Conservation (phyloP, 1,139 yeast genomes). For the Saccharomycopsis hybrid region DNA sequence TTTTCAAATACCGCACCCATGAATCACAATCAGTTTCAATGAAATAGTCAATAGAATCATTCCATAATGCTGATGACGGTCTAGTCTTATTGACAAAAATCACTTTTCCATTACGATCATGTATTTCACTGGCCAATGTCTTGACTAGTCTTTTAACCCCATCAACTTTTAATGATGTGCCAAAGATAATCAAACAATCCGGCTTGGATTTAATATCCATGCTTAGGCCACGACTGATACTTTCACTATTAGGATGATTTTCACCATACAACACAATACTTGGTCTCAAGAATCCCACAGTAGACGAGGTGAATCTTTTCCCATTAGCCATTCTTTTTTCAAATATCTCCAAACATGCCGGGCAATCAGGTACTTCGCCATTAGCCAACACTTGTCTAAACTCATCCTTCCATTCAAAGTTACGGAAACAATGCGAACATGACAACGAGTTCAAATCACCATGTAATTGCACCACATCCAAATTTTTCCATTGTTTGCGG, state of each 20-base stretch:
- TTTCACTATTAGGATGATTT: conserved; percentile 81
- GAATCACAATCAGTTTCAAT: conserved; percentile 74
- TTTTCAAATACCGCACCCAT: conserved; percentile 54
- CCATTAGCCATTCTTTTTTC: conserved; percentile 49
- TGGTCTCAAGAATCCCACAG: conserved; percentile 72
- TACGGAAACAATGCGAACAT: conserved; percentile 62
- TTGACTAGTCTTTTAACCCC: conserved; percentile 75
- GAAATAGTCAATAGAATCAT: conserved; percentile 45
- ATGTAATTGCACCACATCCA: conserved; percentile 82
- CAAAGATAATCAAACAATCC: conserved; percentile 75
- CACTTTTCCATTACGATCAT: conserved; percentile 47
- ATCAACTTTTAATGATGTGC: conserved; percentile 81
- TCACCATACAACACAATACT: conserved; percentile 82
- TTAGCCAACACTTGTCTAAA: conserved; percentile 36
- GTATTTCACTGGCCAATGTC: conserved; percentile 62
- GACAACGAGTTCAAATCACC: conserved; percentile 76
- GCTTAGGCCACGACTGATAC: conserved; percentile 66
- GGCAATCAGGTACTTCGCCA: conserved; percentile 45
- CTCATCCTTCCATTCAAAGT: conserved; percentile 55
- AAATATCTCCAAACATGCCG: conserved; percentile 50
- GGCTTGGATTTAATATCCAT: conserved; percentile 60
- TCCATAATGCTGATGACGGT: conserved; percentile 40
- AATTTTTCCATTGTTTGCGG: conserved; percentile 43
- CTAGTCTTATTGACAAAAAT: conserved; percentile 52
- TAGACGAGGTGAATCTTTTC: conserved; percentile 44